These are phyloP conservation scores for Phytopythium mirpurense DNA, from an alignment of 352 stramenopile genomes.

Conservation along the genomic window DNA sequence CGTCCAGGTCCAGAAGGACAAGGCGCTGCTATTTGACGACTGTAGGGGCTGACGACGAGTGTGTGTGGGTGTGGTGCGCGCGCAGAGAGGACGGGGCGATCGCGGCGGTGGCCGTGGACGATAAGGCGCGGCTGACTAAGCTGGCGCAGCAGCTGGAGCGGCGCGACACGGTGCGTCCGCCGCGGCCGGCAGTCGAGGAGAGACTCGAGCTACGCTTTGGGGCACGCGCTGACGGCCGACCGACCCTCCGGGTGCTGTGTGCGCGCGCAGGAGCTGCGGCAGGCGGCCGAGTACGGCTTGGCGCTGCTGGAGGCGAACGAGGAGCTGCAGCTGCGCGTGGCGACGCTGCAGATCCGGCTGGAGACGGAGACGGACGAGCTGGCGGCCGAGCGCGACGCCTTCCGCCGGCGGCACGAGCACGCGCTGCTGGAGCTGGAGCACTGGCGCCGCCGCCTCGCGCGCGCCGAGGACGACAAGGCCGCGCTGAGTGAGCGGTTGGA, in stretches of 20 bases:
- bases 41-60: no score
- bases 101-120: slow-evolving; percentile 32
- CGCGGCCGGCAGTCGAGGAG: no score
- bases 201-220: background rate
- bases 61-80: background rate
- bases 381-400: slow-evolving; percentile 48
- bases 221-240: no score
- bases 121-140: slow-evolving; percentile 40
- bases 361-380: slow-evolving; percentile 64
- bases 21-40: no score
- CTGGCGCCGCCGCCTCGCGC: slow-evolving; percentile 63
- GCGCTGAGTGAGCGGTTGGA: slow-evolving; percentile 52
- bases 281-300: slow-evolving; percentile 76
- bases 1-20: no score
- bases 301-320: slow-evolving; percentile 74
- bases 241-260: no score
- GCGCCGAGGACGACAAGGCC: slow-evolving; percentile 60
- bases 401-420: slow-evolving; percentile 58
- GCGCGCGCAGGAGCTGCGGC: slow-evolving; percentile 66
- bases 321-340: slow-evolving; percentile 63
- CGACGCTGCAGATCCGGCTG: slow-evolving; percentile 64
- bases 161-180: slow-evolving; percentile 28
- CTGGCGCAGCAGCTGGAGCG: slow-evolving; percentile 38
- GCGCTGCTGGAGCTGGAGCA: slow-evolving; percentile 54
- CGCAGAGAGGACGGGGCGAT: slow-evolving; percentile 59